Conservation (phyloP, 768 basidiomycete species). For the Pleurotus ostreatus region DNA sequence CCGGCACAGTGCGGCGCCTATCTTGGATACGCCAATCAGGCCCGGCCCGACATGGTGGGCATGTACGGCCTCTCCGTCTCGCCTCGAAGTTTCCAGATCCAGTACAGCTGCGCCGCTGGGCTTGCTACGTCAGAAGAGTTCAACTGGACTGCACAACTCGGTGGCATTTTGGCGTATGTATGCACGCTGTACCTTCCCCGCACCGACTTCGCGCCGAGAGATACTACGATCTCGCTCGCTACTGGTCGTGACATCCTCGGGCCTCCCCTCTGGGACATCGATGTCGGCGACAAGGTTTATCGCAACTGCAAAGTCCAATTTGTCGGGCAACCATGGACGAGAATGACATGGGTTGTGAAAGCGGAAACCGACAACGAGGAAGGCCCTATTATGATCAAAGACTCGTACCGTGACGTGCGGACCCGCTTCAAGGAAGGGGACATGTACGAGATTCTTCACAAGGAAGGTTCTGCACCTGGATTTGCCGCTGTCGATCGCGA, state of each 20-base stretch:
- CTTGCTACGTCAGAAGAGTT: constrained; percentile 19
- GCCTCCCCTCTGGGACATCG: neutral
- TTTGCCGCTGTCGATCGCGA: neutral
- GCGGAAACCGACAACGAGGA: neutral
- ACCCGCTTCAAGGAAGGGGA: neutral
- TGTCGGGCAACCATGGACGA: neutral
- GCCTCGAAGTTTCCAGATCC: neutral
- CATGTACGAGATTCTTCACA: neutral
- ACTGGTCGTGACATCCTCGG: neutral
- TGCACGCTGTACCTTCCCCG: constrained; percentile 1
- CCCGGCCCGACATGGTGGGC: constrained; percentile 8
- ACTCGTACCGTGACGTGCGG: neutral
- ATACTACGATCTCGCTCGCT: neutral
- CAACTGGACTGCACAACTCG: neutral
- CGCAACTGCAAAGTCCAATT: neutral
- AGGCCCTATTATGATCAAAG: neutral
- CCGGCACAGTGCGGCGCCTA: constrained; percentile 8
- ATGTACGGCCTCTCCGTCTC: constrained; percentile 5
- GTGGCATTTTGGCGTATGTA: neutral
- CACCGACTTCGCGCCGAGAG: neutral
- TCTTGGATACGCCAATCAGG: constrained; percentile 7
- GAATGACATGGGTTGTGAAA: neutral
- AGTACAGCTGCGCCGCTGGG: constrained; percentile 6
- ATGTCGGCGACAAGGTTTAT: neutral
- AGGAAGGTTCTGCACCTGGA: neutral